phyloP scores from a whole-genome alignment of 495 filamentous ascomycete species.

The Hypoxylon lenormandii region DNA sequence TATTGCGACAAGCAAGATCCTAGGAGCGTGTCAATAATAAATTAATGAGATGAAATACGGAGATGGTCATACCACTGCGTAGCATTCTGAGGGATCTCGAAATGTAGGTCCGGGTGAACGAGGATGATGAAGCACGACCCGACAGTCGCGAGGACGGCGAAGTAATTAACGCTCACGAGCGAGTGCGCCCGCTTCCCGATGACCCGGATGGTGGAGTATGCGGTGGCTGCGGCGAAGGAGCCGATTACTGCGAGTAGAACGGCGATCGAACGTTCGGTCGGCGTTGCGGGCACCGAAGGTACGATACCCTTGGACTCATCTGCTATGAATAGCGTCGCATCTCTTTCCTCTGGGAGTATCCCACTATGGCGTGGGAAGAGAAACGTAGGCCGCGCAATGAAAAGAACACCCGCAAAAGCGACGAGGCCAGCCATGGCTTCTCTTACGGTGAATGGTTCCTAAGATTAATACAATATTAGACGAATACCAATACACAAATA shows the following conservation, averaged over 20 bases:
- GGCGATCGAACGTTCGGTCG: conserved; percentile 73
- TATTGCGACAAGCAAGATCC: conserved; percentile 68
- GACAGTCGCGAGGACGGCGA: conserved; percentile 72
- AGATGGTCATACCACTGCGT: conserved; percentile 68
- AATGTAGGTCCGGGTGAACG: conserved; percentile 61
- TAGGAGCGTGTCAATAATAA: conserved; percentile 8
- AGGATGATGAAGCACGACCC: conserved; percentile 59
- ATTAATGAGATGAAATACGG: not conserved
- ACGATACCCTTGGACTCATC: conserved; percentile 40
- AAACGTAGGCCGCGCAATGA: conserved; percentile 77
- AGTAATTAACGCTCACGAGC: conserved; percentile 82
- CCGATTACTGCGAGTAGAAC: conserved; percentile 75
- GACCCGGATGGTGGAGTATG: conserved; percentile 79
- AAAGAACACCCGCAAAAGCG: conserved; percentile 76
- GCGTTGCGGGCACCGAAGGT: conserved; percentile 58
- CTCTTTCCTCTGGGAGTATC: not conserved
- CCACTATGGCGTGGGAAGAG: conserved; percentile 53
- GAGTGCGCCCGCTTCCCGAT: conserved; percentile 83
- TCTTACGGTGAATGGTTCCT: conserved; percentile 74
- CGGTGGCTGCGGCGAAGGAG: conserved; percentile 75
- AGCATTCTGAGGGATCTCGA: conserved; percentile 69
- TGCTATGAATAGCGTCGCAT: conserved; percentile 43
- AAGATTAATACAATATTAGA: conserved; percentile 2
- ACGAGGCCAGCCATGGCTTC: conserved; percentile 77
- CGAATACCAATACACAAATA: not conserved